phyloP scores from a whole-genome alignment of 1,139 yeast species.

The Ogataea hybrid region DNA sequence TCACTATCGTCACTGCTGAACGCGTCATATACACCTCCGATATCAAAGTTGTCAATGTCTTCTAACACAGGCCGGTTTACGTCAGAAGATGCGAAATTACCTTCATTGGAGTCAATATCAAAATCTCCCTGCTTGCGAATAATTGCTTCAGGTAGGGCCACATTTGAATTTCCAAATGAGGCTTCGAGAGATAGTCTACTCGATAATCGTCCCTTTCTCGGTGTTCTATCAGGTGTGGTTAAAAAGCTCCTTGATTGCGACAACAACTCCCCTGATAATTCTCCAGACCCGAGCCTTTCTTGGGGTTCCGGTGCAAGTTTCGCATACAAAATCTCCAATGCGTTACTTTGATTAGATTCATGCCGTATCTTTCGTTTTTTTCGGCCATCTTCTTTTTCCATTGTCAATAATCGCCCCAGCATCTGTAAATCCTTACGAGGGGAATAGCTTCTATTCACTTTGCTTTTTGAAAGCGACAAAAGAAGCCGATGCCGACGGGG shows the following conservation, averaged over 20 bases:
- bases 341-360: conserved; percentile 1
- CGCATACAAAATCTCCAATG: conserved; percentile 15
- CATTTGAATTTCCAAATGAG: conserved; percentile 26
- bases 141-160: conserved; percentile 34
- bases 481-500: conserved; percentile 29
- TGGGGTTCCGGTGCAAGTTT: conserved; percentile 3
- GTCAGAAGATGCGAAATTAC: background rate
- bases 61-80: background rate
- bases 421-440: conserved; percentile 30
- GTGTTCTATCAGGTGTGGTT: conserved; percentile 18
- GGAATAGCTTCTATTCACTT: conserved; percentile 26
- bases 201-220: conserved; percentile 21
- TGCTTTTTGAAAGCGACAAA: conserved; percentile 27
- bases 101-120: conserved; percentile 18
- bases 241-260: no score
- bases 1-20: background rate
- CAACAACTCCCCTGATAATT: no score
- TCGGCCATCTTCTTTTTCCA: conserved; percentile 23
- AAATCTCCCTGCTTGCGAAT: conserved; percentile 29
- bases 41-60: conserved; percentile 13
- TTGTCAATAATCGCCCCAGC: conserved; percentile 29
- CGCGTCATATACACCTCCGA: conserved; percentile 1
- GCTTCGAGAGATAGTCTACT: conserved; percentile 23
- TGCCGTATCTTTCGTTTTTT: conserved; percentile 15
- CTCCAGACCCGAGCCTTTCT: background rate